Conservation (phyloP, 805 yeast genomes). For the Pichia cephalocereana region DNA sequence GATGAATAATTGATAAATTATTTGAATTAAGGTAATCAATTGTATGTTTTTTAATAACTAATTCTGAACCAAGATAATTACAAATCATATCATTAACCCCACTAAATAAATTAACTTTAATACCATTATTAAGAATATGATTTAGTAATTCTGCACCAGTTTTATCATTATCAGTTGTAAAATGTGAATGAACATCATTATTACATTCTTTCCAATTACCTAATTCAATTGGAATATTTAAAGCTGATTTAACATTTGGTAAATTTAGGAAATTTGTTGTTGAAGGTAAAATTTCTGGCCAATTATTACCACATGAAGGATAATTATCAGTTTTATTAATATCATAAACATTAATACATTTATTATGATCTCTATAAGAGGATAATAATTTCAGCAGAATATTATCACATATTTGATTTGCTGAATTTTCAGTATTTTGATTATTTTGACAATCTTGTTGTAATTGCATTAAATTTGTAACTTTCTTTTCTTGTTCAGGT, state of each 20-base stretch:
- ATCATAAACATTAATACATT: conserved; percentile 82
- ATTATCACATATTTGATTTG: conserved; percentile 27
- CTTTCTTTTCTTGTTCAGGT: conserved; percentile 23
- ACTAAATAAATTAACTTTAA: conserved; percentile 65
- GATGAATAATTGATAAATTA: neutral
- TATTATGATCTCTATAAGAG: conserved; percentile 16
- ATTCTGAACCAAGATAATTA: conserved; percentile 68
- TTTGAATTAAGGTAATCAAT: conserved; percentile 3
- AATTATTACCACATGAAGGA: conserved; percentile 85
- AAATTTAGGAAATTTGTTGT: conserved; percentile 43
- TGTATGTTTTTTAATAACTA: conserved; percentile 46
- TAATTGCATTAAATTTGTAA: conserved; percentile 33
- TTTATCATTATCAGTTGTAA: conserved; percentile 35
- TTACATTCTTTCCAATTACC: conserved; percentile 76
- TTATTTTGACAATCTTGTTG: conserved; percentile 56
- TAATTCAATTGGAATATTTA: conserved; percentile 34
- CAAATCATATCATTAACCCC: conserved; percentile 90
- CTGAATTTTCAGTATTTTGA: conserved; percentile 25
- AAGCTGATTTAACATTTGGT: conserved; percentile 36
- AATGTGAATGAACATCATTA: conserved; percentile 40
- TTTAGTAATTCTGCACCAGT: conserved; percentile 65
- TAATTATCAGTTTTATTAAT: conserved; percentile 57
- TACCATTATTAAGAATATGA: conserved; percentile 38
- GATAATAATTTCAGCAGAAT: conserved; percentile 33
- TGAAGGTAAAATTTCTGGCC: conserved; percentile 63